Evolutionary conservation across 306 rosid genomes (phyloP).

Genomic region (Heteromeles arbutifolia): DNA sequence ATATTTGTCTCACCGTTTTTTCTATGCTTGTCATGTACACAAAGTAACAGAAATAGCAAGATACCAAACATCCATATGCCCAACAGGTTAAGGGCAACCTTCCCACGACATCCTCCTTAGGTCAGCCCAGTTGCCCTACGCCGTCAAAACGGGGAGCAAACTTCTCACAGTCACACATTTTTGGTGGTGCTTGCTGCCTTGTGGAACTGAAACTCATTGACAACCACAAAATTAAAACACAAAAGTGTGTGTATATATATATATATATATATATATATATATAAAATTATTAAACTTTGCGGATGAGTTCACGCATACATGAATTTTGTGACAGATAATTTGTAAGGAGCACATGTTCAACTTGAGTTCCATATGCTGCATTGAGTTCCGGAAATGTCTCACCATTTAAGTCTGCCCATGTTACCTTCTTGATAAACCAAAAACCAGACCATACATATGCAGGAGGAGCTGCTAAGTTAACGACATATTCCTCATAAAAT

Average conservation of each 20-base stretch:
- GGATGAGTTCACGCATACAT: background rate
- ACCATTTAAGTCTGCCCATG: conserved; percentile 27
- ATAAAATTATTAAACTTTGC: too few relatives aligned
- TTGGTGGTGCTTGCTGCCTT: conserved; percentile 12
- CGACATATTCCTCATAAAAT: conserved; percentile 17
- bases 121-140: background rate
- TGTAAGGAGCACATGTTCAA: conserved; percentile 3
- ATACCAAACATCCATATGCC: background rate
- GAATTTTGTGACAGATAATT: background rate
- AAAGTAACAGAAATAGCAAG: background rate
- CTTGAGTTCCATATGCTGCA: conserved; percentile 5
- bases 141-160: conserved; percentile 7
- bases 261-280: background rate
- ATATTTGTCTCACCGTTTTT: background rate
- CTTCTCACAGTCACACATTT: background rate
- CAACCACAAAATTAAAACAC: background rate
- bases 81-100: background rate
- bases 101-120: background rate
- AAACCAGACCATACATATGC: conserved; percentile 1
- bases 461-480: background rate
- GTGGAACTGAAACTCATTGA: background rate
- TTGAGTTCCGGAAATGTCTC: conserved; percentile 23
- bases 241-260: background rate
- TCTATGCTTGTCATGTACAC: background rate
- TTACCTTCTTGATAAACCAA: conserved; percentile 15